phyloP scores from a whole-genome alignment of 306 rosid genomes.

The Erythrophleum fordii region DNA sequence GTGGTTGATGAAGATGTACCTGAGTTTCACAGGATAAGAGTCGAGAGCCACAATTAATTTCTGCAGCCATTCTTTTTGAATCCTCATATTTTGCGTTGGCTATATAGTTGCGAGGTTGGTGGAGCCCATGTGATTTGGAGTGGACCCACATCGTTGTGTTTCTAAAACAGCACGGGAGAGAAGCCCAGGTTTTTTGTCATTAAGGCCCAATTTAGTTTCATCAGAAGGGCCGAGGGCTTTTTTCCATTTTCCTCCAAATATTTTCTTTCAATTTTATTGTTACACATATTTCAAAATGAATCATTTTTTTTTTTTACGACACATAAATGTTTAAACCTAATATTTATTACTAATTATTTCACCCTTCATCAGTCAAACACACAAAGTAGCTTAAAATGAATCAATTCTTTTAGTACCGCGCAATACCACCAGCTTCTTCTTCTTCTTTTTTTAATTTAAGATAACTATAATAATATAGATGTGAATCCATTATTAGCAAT shows the following conservation, averaged over 20 bases:
- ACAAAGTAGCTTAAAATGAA: too few species aligned
- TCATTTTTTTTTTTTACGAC: too few species aligned
- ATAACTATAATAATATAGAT: too few species aligned
- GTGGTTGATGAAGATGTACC: neutral
- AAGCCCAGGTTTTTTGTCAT: neutral
- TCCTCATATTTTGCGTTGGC: neutral
- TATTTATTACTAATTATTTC: too few species aligned
- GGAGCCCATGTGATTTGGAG: neutral
- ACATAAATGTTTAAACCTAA: too few species aligned
- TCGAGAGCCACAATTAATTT: constrained; percentile 58
- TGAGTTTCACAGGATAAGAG: constrained; percentile 74
- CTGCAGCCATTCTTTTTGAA: constrained; percentile 62
- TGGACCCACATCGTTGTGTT: neutral
- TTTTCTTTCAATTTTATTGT: neutral
- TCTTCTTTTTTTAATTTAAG: too few species aligned
- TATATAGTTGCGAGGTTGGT: neutral
- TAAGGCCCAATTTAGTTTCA: neutral
- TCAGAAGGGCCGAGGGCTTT: neutral
- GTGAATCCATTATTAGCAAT: too few species aligned
- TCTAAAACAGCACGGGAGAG: too few species aligned
- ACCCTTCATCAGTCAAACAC: too few species aligned
- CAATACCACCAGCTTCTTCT: too few species aligned
- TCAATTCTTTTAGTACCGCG: too few species aligned
- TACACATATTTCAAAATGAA: too few species aligned
- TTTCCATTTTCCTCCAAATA: neutral